Conservation (phyloP, 2,329 filamentous ascomycete species). For the Grosmannia clavigera region DNA sequence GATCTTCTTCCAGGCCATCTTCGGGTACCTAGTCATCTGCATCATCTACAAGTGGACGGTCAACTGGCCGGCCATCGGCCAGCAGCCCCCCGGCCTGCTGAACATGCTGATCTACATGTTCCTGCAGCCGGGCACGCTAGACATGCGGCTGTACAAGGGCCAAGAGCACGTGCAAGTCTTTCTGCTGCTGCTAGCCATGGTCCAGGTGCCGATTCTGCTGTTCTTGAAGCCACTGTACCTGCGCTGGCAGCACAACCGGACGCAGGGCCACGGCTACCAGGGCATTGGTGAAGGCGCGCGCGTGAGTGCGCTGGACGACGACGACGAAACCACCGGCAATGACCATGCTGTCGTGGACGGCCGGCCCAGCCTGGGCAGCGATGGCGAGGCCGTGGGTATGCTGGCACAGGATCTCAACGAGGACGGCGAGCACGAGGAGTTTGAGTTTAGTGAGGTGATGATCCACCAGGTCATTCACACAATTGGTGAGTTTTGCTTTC, state of each 20-base stretch:
- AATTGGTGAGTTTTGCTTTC: constrained; percentile 53
- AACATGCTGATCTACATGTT: constrained; percentile 99
- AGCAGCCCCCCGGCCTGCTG: constrained; percentile 70
- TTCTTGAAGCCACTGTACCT: constrained; percentile 96
- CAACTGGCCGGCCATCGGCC: constrained; percentile 59
- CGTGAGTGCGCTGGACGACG: constrained; percentile 82
- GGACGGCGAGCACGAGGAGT: constrained; percentile 77
- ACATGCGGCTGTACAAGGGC: constrained; percentile 64
- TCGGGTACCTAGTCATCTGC: constrained; percentile 86
- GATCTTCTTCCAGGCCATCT: constrained; percentile 99
- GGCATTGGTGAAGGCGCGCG: constrained; percentile 81
- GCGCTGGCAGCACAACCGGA: constrained; percentile 82
- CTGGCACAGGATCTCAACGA: constrained; percentile 67
- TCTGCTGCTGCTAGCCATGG: constrained; percentile 68
- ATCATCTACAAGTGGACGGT: constrained; percentile 97
- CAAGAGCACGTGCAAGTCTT: constrained; percentile 66
- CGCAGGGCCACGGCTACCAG: constrained; percentile 79
- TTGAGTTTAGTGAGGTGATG: constrained; percentile 95
- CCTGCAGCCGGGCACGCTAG: constrained; percentile 64
- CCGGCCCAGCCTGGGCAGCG: constrained; percentile 40
- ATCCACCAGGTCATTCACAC: constrained; percentile 99
- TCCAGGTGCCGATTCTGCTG: constrained; percentile 80
- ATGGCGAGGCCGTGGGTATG: constrained; percentile 66
- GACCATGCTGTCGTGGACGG: constrained; percentile 25
- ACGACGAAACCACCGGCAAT: constrained; percentile 43